Conservation (phyloP, 257 asterid genomes). For the Salvia hispanica region DNA sequence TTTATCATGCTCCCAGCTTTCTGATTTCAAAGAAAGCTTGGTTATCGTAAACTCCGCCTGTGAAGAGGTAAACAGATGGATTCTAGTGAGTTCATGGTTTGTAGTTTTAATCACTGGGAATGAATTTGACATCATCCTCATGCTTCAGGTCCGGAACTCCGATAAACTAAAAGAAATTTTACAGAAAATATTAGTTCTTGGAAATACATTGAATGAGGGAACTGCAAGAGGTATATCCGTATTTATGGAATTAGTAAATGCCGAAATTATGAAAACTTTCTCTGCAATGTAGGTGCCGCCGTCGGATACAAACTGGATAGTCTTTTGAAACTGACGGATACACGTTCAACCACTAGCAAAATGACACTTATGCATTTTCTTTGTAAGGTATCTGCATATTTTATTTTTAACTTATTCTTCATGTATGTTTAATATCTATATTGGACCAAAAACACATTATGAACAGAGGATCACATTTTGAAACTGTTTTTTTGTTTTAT, state of each 20-base stretch:
- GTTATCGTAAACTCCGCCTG: conserved; percentile 74
- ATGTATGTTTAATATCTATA: not conserved
- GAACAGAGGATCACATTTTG: too few relatives aligned
- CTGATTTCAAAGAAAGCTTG: conserved; percentile 79
- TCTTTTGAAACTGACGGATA: conserved; percentile 86
- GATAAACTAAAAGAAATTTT: conserved; percentile 73
- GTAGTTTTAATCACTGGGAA: conserved; percentile 7
- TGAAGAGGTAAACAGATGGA: conserved; percentile 67
- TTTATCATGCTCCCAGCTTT: conserved; percentile 48
- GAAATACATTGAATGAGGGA: conserved; percentile 92
- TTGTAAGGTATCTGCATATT: conserved; percentile 54
- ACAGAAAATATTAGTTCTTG: conserved; percentile 72
- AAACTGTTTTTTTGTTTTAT: not conserved
- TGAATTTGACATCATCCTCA: conserved; percentile 27
- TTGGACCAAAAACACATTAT: too few relatives aligned
- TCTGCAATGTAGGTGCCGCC: conserved; percentile 62
- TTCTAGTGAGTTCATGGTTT: conserved; percentile 13
- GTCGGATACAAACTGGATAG: conserved; percentile 94
- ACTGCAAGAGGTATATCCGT: conserved; percentile 81
- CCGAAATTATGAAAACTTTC: conserved; percentile 9
- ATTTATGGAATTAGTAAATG: not conserved
- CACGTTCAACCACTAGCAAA: conserved; percentile 79
- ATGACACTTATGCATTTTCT: conserved; percentile 99
- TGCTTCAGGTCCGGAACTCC: conserved; percentile 77
- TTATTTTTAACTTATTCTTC: conserved; percentile 31